Conservation (phyloP, 345 rosid species). For the Murraya paniculata region DNA sequence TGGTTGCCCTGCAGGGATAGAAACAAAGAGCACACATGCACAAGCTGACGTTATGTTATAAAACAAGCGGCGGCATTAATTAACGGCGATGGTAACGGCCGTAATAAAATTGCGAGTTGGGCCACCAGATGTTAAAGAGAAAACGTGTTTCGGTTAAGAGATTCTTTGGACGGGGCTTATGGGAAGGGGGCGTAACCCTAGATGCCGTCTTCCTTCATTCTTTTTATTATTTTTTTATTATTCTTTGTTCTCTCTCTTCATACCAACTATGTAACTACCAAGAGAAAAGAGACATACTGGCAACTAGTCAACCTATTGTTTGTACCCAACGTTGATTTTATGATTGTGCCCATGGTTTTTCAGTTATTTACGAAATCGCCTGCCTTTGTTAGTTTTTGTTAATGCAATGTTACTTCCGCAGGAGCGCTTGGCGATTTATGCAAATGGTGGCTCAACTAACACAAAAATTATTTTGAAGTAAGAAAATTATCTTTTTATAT, state of each 20-base stretch:
- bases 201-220: conserved; percentile 17
- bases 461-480: background rate
- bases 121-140: conserved; percentile 1
- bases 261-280: background rate
- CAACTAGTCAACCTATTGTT: conserved; percentile 4
- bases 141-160: conserved; percentile 27
- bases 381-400: background rate
- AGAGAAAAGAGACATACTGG: background rate
- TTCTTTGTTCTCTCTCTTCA: background rate
- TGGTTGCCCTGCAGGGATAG: too few relatives aligned
- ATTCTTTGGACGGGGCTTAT: conserved; percentile 8
- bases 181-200: conserved; percentile 17
- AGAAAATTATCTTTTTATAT: background rate
- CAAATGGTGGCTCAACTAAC: background rate
- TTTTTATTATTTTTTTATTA: background rate
- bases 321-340: background rate
- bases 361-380: background rate
- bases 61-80: background rate
- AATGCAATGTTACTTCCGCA: too few relatives aligned
- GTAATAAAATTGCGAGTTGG: background rate
- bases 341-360: background rate
- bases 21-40: background rate
- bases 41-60: background rate
- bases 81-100: conserved; percentile 10
- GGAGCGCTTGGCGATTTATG: background rate